These are phyloP conservation scores for Brassica balearica DNA, from an alignment of 441 rosid genomes.

Conservation along the genomic window DNA sequence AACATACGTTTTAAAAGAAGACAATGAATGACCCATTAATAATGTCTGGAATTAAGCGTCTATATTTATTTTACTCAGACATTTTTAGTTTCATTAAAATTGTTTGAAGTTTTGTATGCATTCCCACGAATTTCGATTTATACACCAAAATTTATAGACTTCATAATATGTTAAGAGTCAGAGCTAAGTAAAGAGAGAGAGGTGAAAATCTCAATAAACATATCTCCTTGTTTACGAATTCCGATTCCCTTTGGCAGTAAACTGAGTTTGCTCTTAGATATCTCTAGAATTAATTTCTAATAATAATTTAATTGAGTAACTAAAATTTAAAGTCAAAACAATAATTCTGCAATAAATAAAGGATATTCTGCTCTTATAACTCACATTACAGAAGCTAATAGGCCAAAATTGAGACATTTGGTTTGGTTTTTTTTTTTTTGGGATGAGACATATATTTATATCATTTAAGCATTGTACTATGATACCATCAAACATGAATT, in stretches of 20 bases:
- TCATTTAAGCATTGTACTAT: too few relatives aligned
- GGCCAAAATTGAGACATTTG: too few relatives aligned
- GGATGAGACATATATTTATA: too few relatives aligned
- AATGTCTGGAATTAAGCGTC: background rate
- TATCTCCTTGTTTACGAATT: background rate
- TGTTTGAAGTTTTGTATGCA: background rate
- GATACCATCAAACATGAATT: too few relatives aligned
- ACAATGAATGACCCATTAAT: background rate
- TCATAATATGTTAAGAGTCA: background rate
- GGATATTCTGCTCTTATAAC: background rate
- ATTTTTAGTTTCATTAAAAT: background rate
- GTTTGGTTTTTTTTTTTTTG: too few relatives aligned
- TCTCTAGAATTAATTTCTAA: background rate
- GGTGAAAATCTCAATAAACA: background rate
- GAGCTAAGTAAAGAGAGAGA: background rate
- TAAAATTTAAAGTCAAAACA: background rate
- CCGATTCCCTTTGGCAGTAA: background rate
- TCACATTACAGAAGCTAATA: too few relatives aligned
- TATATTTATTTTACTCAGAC: background rate
- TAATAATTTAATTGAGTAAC: background rate
- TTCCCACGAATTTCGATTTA: constrained; percentile 19
- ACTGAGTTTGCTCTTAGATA: background rate
- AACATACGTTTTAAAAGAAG: background rate
- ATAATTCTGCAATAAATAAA: background rate
- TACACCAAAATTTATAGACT: background rate